Conservation (phyloP, 2,329 filamentous ascomycete genomes). For the Eutypella sp. region DNA sequence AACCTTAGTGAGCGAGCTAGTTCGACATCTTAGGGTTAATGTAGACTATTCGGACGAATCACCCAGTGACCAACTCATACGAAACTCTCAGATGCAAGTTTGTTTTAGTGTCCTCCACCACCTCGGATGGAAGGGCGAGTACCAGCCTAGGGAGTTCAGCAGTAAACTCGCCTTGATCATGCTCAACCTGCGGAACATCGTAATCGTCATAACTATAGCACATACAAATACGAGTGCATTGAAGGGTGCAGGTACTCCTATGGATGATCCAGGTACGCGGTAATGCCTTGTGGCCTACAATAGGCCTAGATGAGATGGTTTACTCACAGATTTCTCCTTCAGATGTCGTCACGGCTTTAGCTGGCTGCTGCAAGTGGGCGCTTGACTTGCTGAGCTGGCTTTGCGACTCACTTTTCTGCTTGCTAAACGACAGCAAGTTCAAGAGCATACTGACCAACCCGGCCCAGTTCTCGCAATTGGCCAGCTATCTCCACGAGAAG, state of each 20-base stretch:
- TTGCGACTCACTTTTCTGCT: constrained; percentile 52
- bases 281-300: neutral
- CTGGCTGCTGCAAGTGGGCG: constrained; percentile 74
- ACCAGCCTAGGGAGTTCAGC: constrained; percentile 55
- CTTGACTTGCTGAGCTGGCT: constrained; percentile 65
- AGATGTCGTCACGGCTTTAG: constrained; percentile 69
- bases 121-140: constrained; percentile 66
- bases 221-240: constrained; percentile 50
- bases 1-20: constrained; percentile 61
- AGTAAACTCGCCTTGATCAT: constrained; percentile 72
- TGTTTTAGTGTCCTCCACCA: constrained; percentile 76
- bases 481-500: constrained; percentile 45
- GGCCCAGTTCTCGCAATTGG: constrained; percentile 44
- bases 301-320: neutral
- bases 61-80: constrained; percentile 65
- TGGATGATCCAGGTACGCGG: constrained; percentile 61
- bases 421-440: constrained; percentile 49
- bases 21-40: constrained; percentile 64
- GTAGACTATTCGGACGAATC: constrained; percentile 79
- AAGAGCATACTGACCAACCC: constrained; percentile 40
- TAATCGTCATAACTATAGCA: constrained; percentile 60
- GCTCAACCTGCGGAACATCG: constrained; percentile 68
- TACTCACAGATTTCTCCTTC: constrained; percentile 12
- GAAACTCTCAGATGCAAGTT: constrained; percentile 67
- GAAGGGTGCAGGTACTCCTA: constrained; percentile 51